Evolutionary conservation across 805 yeast genomes (phyloP).

Genomic region (Candida yuanshanica): DNA sequence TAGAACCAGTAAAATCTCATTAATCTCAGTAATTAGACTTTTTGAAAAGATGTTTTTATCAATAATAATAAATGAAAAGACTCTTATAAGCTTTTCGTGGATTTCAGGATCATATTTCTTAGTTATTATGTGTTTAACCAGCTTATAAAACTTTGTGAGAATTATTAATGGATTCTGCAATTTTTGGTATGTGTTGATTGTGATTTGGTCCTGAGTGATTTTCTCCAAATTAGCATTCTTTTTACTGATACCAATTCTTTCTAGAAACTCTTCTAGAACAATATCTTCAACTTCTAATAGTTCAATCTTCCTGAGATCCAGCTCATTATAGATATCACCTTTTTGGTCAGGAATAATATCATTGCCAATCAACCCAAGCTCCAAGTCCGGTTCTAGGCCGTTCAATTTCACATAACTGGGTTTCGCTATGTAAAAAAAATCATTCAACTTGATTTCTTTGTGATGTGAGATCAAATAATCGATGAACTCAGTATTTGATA

Average conservation of each 20-base stretch:
- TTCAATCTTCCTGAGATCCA: not conserved
- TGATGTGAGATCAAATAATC: not conserved
- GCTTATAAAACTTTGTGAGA: conserved; percentile 4
- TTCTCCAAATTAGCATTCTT: not conserved
- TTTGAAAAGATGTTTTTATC: conserved; percentile 6
- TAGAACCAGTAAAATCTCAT: not conserved
- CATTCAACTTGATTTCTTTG: conserved; percentile 3
- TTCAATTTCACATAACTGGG: conserved; percentile 4
- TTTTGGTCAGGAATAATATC: not conserved
- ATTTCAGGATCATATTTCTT: not conserved
- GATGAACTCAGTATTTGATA: conserved; percentile 5
- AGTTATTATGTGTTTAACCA: not conserved
- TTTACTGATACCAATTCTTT: conserved; percentile 4
- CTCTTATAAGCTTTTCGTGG: conserved; percentile 2
- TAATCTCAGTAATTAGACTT: not conserved
- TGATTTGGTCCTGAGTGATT: conserved; percentile 1
- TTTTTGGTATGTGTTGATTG: conserved; percentile 3
- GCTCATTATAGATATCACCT: conserved; percentile 11
- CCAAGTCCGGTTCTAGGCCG: not conserved
- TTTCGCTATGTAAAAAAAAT: conserved; percentile 5
- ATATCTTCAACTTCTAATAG: not conserved
- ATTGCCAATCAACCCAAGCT: conserved; percentile 2
- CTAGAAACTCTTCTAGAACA: conserved; percentile 1
- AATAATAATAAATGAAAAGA: conserved; percentile 8
- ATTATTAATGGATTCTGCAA: conserved; percentile 4